Evolutionary conservation across 768 basidiomycete species (phyloP).

Genomic region (Auriscalpium microsporum): DNA sequence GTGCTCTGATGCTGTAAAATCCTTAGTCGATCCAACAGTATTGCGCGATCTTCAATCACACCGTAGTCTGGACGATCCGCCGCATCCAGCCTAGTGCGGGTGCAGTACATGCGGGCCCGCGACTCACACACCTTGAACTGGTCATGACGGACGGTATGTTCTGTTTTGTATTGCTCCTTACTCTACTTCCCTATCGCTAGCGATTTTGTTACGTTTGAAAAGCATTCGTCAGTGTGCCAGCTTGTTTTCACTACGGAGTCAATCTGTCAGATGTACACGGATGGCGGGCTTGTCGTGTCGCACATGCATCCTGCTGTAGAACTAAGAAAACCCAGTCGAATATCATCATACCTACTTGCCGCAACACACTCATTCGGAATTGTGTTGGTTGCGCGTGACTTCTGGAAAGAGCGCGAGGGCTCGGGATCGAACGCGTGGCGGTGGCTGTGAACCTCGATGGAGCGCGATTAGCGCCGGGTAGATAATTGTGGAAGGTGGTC

Average conservation of each 20-base stretch:
- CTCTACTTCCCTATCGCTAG: not conserved
- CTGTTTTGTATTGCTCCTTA: not conserved
- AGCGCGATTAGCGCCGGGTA: not conserved
- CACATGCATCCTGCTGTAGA: not conserved
- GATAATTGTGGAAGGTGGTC: slow-evolving; percentile 5
- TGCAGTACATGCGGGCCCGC: not conserved
- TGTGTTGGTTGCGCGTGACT: not conserved
- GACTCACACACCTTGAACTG: not conserved
- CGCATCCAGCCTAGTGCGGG: slow-evolving; percentile 1
- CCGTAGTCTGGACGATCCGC: slow-evolving; percentile 54
- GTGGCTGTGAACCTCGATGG: not conserved
- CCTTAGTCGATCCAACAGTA: slow-evolving; percentile 78
- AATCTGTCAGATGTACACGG: not conserved
- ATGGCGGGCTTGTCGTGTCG: not conserved
- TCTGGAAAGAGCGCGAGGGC: not conserved
- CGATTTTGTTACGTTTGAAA: not conserved
- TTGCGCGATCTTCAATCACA: slow-evolving; percentile 84
- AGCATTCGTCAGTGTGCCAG: not conserved
- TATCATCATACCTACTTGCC: no score
- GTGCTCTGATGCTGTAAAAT: slow-evolving; percentile 8
- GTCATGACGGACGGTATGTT: slow-evolving; percentile 5
- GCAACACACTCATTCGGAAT: no score
- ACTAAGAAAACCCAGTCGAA: no score
- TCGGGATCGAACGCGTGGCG: not conserved
- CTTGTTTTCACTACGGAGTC: not conserved